Evolutionary conservation across 805 yeast species (phyloP).

Genomic region (Metschnikowia hibisci): DNA sequence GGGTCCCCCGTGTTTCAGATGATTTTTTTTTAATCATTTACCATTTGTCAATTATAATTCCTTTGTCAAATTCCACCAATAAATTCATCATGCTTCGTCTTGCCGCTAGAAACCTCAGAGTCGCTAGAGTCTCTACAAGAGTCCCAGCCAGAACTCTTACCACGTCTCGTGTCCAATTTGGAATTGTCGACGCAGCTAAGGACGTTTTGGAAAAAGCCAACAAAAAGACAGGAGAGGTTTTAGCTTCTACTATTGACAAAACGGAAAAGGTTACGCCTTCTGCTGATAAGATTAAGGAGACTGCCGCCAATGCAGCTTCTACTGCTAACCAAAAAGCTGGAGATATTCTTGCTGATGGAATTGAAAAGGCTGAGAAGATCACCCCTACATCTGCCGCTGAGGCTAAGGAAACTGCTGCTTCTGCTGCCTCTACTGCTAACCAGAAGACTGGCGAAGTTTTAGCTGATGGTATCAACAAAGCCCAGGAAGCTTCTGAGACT

Average conservation of each 20-base stretch:
- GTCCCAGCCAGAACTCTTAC: conserved; percentile 10
- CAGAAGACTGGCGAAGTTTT: conserved; percentile 30
- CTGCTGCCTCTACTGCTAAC: conserved; percentile 5
- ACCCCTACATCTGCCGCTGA: conserved; percentile 8
- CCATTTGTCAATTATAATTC: too few species aligned
- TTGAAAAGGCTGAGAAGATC: conserved; percentile 23
- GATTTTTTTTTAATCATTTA: neutral
- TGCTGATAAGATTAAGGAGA: conserved; percentile 21
- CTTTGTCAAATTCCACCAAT: too few species aligned
- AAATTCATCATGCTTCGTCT: conserved; percentile 13
- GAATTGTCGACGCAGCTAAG: conserved; percentile 34
- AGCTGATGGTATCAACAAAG: conserved; percentile 30
- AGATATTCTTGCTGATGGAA: conserved; percentile 30
- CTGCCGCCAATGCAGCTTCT: conserved; percentile 18
- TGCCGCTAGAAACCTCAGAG: conserved; percentile 11
- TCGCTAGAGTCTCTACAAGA: conserved; percentile 7
- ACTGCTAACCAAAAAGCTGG: conserved; percentile 30
- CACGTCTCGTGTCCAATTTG: conserved; percentile 12
- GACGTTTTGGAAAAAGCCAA: conserved; percentile 30
- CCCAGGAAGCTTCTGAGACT: conserved; percentile 11
- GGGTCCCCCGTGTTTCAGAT: neutral
- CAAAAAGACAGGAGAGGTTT: conserved; percentile 38
- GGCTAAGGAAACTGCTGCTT: conserved; percentile 9
- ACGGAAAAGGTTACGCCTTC: conserved; percentile 26
- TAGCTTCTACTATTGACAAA: conserved; percentile 39